Evolutionary conservation across 768 basidiomycete species (phyloP).

Genomic region (Collybia mongolica): DNA sequence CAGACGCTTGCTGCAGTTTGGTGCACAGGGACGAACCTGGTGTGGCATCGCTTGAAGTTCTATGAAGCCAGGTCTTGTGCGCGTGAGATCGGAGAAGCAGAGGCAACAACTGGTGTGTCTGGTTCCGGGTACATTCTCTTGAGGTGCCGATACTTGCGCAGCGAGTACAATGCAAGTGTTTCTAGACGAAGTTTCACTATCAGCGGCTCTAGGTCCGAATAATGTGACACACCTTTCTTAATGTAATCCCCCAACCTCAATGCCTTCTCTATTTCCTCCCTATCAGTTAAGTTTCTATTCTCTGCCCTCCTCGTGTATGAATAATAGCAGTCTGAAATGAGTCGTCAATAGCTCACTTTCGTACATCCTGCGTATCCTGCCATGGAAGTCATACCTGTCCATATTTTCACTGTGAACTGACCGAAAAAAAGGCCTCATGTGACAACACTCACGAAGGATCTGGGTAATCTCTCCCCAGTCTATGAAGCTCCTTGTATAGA

Average conservation of each 20-base stretch:
- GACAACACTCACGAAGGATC: constrained; percentile 66
- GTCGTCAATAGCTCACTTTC: constrained; percentile 54
- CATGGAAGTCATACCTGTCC: constrained; percentile 70
- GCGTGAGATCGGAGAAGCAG: not conserved
- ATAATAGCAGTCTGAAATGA: not conserved
- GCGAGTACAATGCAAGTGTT: constrained; percentile 77
- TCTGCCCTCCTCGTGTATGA: constrained; percentile 37
- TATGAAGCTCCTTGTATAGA: constrained; percentile 80
- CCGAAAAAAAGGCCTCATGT: constrained; percentile 6
- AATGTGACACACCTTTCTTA: constrained; percentile 61
- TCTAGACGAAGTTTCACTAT: constrained; percentile 37
- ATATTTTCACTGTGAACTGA: constrained; percentile 4
- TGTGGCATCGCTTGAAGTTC: no score
- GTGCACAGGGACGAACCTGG: no score
- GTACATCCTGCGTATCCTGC: constrained; percentile 65
- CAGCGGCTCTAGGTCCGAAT: not conserved
- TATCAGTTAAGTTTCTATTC: constrained; percentile 63
- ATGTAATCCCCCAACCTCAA: constrained; percentile 79
- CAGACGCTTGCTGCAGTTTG: no score
- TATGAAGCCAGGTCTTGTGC: no score
- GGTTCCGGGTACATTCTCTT: constrained; percentile 63
- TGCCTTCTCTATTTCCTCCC: constrained; percentile 74
- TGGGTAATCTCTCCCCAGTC: constrained; percentile 79
- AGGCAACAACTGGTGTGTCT: constrained; percentile 2
- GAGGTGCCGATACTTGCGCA: constrained; percentile 81